These are phyloP conservation scores for Brasilioporus rufonigricans DNA, from an alignment of 768 basidiomycete genomes.

Conservation along the genomic window DNA sequence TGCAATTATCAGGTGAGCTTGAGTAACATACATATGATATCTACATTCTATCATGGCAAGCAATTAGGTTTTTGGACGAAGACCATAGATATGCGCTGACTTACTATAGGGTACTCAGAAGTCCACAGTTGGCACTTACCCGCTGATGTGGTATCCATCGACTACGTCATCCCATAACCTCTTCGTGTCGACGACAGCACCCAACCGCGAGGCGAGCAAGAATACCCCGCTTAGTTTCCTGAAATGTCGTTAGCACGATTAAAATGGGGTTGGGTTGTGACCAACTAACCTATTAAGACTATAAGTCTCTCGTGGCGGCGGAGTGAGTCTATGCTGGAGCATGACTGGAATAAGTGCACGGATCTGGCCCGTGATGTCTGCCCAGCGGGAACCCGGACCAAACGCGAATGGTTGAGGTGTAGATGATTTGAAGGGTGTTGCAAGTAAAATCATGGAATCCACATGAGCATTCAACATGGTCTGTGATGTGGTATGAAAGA, in stretches of 20 bases:
- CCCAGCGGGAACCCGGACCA: slow-evolving; percentile 61
- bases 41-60: background rate
- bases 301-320: slow-evolving; percentile 93
- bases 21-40: background rate
- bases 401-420: slow-evolving; percentile 79
- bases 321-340: slow-evolving; percentile 84
- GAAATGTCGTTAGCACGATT: background rate
- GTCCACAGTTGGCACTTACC: background rate
- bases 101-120: background rate
- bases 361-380: slow-evolving; percentile 72
- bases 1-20: background rate
- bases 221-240: slow-evolving; percentile 83
- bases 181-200: slow-evolving; percentile 70
- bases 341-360: slow-evolving; percentile 84
- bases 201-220: slow-evolving; percentile 71
- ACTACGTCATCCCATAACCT: slow-evolving; percentile 73
- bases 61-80: background rate
- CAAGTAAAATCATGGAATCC: slow-evolving; percentile 78
- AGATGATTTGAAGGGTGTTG: slow-evolving; percentile 72
- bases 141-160: slow-evolving; percentile 17
- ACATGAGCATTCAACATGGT: slow-evolving; percentile 86
- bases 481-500: slow-evolving; percentile 27
- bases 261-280: background rate
- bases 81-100: background rate
- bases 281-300: slow-evolving; percentile 77